Base-by-base conservation (phyloP, 2,329 filamentous ascomycete species). In the Fusarium multiceps region DNA sequence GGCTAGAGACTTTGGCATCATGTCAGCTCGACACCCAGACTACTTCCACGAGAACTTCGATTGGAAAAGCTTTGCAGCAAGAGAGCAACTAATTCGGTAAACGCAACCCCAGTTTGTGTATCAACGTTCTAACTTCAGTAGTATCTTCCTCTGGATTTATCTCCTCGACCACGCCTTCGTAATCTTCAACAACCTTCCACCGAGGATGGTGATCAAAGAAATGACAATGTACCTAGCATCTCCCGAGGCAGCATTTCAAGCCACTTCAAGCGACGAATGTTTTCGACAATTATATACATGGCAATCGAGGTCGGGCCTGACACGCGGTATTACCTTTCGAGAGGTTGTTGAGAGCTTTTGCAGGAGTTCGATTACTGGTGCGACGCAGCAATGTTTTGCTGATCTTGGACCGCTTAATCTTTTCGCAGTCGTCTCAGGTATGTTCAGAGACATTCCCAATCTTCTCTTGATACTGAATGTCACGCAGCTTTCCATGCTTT, bases 151-250 rank as follows among this genome's bases (percentile, higher is more conserved):
- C 0, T 59, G 57, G 53, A 47, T 41, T 6, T 58, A 58, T 32
- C 20, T 59, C 4, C 41, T 58, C 0, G 53, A 59, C 0, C 57
- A 59, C 6, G 53, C 53, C 2, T 59, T 59, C 1, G 53, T 58
- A 1, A 58, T 59, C 6, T 59, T 59, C 11, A 59, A 58, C 4
- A 59, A 58, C 0, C 12, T 59, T 0, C 57, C 53, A 1, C 53
- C 57, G 0, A 30, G 57, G 3, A 59, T 59, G 57, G 57, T 58
- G 0, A 58, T 58, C 0, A 59, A 58, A 8, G 57, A 59, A 10
- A 58, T 58, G 57, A 41, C 16, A 4, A 59, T 59, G 53, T 53
- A 59, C 0, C 57, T 58, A 14, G 57, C 57, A 4, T 58, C 43
- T 4, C 53, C 41, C 0, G 57, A 58, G 23, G 13, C 53, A 7